Base-by-base conservation (phyloP, 345 rosid genomes). In the Citrus trifoliata region DNA sequence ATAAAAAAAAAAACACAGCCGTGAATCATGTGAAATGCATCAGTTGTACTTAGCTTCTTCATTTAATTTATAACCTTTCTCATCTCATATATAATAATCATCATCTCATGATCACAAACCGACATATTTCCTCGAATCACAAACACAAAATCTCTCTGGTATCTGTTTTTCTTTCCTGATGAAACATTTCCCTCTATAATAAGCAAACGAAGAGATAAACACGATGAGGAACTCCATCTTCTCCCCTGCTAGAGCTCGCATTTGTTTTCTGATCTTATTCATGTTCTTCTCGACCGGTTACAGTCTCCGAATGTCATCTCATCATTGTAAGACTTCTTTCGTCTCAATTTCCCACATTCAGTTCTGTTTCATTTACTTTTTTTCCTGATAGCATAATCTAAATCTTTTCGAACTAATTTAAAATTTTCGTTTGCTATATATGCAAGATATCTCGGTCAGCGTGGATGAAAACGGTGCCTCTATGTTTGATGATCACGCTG, bases 1-100 rank as follows among this genome's bases (percentile, higher is more conserved):
- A 48, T 83, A 77, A 30, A 86, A 78, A 82, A 80, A 28, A 86
- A 78, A 82, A 80, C 78, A 55, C 76, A 10, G 90, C 77, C 92
- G 83, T 71, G 95, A 83, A 91, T 92, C 98, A 92, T 88, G 95
- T 91, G 98, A 92, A 73, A 72, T 82, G 67, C 59, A 75, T 84
- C 89, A 81, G 88, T 22, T 6, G 25, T 58, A 21, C 61, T 21
- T 58, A 0, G 10, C 61, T 58, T 58, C 61, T 58, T 8, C 61
- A 21, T 58, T 58, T 21, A 21, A 55, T 55, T 55, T 58, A 58
- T 6, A 58, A 58, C 24, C 9, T 7, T 58, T 21, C 61, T 53
- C 58, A 13, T 46, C 51, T 46, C 51, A 1, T 46, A 46, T 12
- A 46, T 46, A 46, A 42, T 40, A 40, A 42, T 10, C 14, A 12